A percentile compares a stretch with the other conserved stretches of the same genome.
Conservation (phyloP, 805 yeast genomes). For the Diddensiella santjacobensis region DNA sequence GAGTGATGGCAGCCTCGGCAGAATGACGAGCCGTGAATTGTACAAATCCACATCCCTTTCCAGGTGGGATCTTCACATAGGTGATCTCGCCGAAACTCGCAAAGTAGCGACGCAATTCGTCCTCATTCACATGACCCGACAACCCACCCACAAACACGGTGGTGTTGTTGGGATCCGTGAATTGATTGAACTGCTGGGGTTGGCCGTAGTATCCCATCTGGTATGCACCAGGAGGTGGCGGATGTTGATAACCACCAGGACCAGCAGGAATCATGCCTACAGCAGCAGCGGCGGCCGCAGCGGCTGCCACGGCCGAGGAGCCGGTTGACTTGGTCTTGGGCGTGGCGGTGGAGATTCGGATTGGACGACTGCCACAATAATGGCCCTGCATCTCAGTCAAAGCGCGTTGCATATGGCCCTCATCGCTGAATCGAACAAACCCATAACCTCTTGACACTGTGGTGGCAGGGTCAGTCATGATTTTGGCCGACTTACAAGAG, state of each 20-base stretch:
- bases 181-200: slow-evolving; percentile 44
- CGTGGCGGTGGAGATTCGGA: slow-evolving; percentile 70
- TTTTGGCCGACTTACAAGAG: slow-evolving; percentile 69
- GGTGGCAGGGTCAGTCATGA: slow-evolving; percentile 70
- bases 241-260: slow-evolving; percentile 23
- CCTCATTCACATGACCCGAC: slow-evolving; percentile 52
- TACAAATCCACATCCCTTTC: slow-evolving; percentile 84
- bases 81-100: slow-evolving; percentile 63
- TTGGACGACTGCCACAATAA: slow-evolving; percentile 65
- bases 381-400: slow-evolving; percentile 79
- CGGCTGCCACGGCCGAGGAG: slow-evolving; percentile 25
- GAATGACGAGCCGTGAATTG: slow-evolving; percentile 72
- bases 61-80: slow-evolving; percentile 62
- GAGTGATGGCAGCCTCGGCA: slow-evolving; percentile 80
- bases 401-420: slow-evolving; percentile 67
- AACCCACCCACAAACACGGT: slow-evolving; percentile 82
- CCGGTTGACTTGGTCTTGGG: slow-evolving; percentile 39
- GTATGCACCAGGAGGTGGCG: slow-evolving; percentile 11
- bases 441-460: slow-evolving; percentile 82
- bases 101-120: slow-evolving; percentile 58
- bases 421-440: slow-evolving; percentile 70
- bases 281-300: slow-evolving; percentile 14
- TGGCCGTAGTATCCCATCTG: slow-evolving; percentile 29
- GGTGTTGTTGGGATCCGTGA: slow-evolving; percentile 78
- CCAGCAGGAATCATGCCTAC: slow-evolving; percentile 19